Conservation (phyloP, 495 filamentous ascomycete species). For the Usnea hakonensis region DNA sequence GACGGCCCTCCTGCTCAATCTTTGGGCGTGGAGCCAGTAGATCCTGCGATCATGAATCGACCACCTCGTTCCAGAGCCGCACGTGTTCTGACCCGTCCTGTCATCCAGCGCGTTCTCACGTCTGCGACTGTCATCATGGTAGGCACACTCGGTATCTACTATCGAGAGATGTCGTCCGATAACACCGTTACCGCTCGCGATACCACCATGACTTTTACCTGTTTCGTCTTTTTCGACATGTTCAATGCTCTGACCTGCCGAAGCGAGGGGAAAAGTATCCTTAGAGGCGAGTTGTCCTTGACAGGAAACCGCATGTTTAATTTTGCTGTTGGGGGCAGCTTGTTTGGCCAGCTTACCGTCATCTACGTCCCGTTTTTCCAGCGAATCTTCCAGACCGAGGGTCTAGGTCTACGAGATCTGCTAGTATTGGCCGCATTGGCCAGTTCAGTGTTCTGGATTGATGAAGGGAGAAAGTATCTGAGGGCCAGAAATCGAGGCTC, state of each 20-base stretch:
- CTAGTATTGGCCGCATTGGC: conserved; percentile 62
- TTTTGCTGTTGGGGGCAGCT: conserved; percentile 75
- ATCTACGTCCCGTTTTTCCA: conserved; percentile 93
- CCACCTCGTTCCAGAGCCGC: conserved; percentile 80
- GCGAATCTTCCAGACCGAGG: conserved; percentile 90
- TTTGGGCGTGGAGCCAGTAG: conserved; percentile 90
- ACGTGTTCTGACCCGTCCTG: conserved; percentile 72
- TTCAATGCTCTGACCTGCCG: conserved; percentile 93
- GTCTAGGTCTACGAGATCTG: conserved; percentile 64
- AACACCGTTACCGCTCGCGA: conserved; percentile 79
- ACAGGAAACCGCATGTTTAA: conserved; percentile 92
- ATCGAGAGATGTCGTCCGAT: conserved; percentile 68
- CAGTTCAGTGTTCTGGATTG: conserved; percentile 88
- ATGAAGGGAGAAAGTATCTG: conserved; percentile 78
- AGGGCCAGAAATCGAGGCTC: conserved; percentile 27
- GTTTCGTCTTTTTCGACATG: conserved; percentile 98
- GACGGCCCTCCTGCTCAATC: conserved; percentile 97
- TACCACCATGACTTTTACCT: conserved; percentile 98
- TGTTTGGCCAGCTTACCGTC: conserved; percentile 79
- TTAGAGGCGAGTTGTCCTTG: conserved; percentile 74
- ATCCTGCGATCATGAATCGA: conserved; percentile 86
- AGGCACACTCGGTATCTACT: conserved; percentile 85
- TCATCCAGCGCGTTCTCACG: conserved; percentile 79
- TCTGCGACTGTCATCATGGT: conserved; percentile 82
- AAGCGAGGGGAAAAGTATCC: conserved; percentile 79